Percentiles rank a stretch among this genome's conserved stretches.
phyloP scores from a whole-genome alignment of 2,329 filamentous ascomycete genomes.

The Kalaharituber pfeilii region DNA sequence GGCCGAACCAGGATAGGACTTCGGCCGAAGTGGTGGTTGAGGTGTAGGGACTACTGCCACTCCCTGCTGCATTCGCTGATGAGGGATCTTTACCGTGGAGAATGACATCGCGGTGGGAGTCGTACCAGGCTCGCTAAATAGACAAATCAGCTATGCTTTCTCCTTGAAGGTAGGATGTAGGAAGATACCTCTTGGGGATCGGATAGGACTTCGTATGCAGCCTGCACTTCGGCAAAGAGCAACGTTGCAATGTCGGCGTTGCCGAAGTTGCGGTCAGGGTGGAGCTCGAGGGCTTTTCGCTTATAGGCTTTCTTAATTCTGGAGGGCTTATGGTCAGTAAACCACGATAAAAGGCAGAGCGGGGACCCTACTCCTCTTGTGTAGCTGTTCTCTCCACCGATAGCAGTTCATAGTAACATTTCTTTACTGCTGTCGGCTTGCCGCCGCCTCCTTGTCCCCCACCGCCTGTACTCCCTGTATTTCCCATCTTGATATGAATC shows the following conservation, averaged over 20 bases:
- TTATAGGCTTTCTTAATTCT: slow-evolving; percentile 91
- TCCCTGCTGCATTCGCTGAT: slow-evolving; percentile 25
- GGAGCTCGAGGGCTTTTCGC: slow-evolving; percentile 74
- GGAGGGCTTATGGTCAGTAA: background rate
- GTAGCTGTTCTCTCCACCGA: slow-evolving; percentile 53
- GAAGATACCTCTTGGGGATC: slow-evolving; percentile 59
- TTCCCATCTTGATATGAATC: background rate
- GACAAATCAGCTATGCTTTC: background rate
- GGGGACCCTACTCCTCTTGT: slow-evolving; percentile 51
- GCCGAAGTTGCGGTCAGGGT: slow-evolving; percentile 84
- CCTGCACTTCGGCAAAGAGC: slow-evolving; percentile 78
- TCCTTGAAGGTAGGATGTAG: background rate
- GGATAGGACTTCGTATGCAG: slow-evolving; percentile 88
- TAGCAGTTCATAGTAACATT: slow-evolving; percentile 74
- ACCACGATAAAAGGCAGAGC: background rate
- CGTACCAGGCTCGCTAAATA: slow-evolving; percentile 66
- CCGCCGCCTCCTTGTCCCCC: background rate
- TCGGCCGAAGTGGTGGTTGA: slow-evolving; percentile 54
- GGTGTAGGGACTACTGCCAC: slow-evolving; percentile 45
- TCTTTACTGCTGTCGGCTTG: slow-evolving; percentile 32
- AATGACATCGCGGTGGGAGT: slow-evolving; percentile 78
- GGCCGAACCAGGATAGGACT: slow-evolving; percentile 38
- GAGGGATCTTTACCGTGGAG: slow-evolving; percentile 46
- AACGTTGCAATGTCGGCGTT: slow-evolving; percentile 68
- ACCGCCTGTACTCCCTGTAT: background rate